Evolutionary conservation across 768 basidiomycete genomes (phyloP), one percentile per base, ranked within the genome.

Genomic region (Podaxis sp.): DNA sequence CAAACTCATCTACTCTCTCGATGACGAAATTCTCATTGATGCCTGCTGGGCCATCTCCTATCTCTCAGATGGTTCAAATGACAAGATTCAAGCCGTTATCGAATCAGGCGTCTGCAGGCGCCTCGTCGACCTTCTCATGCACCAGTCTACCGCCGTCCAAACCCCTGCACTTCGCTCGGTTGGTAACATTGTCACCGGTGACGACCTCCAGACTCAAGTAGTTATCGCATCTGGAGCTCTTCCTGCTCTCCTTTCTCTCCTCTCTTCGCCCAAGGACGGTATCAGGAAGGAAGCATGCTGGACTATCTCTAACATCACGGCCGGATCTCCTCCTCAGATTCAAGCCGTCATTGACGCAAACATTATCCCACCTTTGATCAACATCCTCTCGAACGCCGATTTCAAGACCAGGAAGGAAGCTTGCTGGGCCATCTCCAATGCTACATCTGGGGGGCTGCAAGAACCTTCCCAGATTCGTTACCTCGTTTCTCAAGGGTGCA

Each of bases 21-120:
- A 99, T 73, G 97, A 98, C 70, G 97, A 99, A 77, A 98, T 98
- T 68, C 80, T 99, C 70, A 99, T 99, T 71, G 97, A 99, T 74
- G 97, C 97, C 13, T 99, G 97, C 82, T 99, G 97, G 97, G 97
- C 97, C 27, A 96, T 99, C 75, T 98, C 96, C 43, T 99, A 99
- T 77, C 89, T 99, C 41, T 98, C 96, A 1, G 97, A 99, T 74
- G 97, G 97, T 54, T 92, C 95, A 37, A 97, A 97, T 72, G 97
- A 99, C 80, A 99, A 99, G 82, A 99, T 99, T 63, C 97, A 99
- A 75, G 97, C 97, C 36, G 97, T 99, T 61, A 98, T 99, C 69
- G 96, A 98, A 77, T 93, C 93, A 19, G 97, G 96, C 33, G 96
- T 99, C 53, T 97, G 96, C 79, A 87, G 97, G 74, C 89, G 97